These are phyloP conservation scores for Gnomoniopsis smithogilvyi DNA, from an alignment of 2,329 filamentous ascomycete species.

Conservation along the genomic window DNA sequence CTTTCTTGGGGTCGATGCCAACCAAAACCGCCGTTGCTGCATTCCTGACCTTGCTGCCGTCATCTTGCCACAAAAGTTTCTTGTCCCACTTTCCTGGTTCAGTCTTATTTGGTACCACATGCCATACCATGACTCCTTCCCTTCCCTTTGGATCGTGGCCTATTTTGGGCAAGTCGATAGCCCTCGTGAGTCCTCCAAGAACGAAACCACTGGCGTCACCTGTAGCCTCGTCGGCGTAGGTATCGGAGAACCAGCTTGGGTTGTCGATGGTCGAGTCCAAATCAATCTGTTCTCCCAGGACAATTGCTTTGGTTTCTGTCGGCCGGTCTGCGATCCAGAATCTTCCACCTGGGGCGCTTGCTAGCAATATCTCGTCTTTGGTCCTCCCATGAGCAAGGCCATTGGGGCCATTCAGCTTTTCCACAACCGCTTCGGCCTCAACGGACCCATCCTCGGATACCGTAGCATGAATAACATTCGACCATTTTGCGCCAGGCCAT, in stretches of 20 bases:
- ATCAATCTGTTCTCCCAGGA: constrained; percentile 38
- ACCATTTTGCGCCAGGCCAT: constrained; percentile 10
- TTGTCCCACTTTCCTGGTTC: constrained; percentile 34
- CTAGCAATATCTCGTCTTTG: constrained; percentile 12
- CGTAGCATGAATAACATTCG: constrained; percentile 8
- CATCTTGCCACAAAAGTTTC: constrained; percentile 54
- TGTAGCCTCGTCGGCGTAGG: constrained; percentile 36
- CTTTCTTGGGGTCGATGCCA: constrained; percentile 43
- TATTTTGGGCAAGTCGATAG: constrained; percentile 32
- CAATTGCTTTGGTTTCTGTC: constrained; percentile 26
- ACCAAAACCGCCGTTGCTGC: constrained; percentile 52
- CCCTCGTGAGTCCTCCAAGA: constrained; percentile 43
- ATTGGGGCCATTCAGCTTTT: constrained; percentile 12
- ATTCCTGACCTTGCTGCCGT: constrained; percentile 46
- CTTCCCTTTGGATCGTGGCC: constrained; percentile 31
- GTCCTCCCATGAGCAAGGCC: constrained; percentile 12
- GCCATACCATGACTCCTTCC: constrained; percentile 47
- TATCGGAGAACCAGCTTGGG: constrained; percentile 54
- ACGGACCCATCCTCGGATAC: constrained; percentile 6
- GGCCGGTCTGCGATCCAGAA: constrained; percentile 3
- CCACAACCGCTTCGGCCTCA: constrained; percentile 4
- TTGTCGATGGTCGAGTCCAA: constrained; percentile 52
- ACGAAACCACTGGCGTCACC: constrained; percentile 53
- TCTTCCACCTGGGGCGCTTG: constrained; percentile 4
- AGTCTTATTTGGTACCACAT: constrained; percentile 20